These are phyloP conservation scores for Vigna reflexopilosa DNA, from an alignment of 306 rosid genomes.

Conservation along the genomic window DNA sequence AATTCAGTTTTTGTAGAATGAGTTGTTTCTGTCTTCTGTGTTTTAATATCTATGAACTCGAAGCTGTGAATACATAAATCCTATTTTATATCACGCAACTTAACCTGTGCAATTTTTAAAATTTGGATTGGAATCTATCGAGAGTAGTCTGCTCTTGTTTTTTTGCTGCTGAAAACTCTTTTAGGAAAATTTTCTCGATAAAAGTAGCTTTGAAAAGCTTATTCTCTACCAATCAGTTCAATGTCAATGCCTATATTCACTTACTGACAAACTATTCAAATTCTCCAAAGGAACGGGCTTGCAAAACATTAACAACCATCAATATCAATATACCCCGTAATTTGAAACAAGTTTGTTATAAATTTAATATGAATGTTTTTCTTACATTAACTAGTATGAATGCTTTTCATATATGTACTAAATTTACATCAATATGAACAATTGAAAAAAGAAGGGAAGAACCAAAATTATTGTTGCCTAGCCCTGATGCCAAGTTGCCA, in stretches of 20 bases:
- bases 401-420: conserved; percentile 24
- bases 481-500: conserved; percentile 41
- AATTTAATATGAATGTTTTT: conserved; percentile 36
- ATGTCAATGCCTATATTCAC: background rate
- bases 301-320: background rate
- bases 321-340: conserved; percentile 5
- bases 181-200: background rate
- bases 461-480: conserved; percentile 39
- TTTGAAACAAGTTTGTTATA: conserved; percentile 19
- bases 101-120: background rate
- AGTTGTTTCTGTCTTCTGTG: conserved; percentile 7
- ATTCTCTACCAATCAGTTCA: background rate
- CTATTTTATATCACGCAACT: background rate
- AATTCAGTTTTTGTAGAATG: conserved; percentile 19
- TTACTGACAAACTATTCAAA: background rate
- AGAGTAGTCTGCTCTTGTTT: background rate
- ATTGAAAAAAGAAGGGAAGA: conserved; percentile 8
- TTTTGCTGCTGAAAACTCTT: background rate
- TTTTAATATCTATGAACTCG: background rate
- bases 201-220: background rate
- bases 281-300: background rate
- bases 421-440: conserved; percentile 39
- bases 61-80: background rate
- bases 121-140: background rate
- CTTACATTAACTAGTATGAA: background rate